These are phyloP conservation scores for Luffa acutangula DNA, from an alignment of 306 rosid species.

Conservation along the genomic window DNA sequence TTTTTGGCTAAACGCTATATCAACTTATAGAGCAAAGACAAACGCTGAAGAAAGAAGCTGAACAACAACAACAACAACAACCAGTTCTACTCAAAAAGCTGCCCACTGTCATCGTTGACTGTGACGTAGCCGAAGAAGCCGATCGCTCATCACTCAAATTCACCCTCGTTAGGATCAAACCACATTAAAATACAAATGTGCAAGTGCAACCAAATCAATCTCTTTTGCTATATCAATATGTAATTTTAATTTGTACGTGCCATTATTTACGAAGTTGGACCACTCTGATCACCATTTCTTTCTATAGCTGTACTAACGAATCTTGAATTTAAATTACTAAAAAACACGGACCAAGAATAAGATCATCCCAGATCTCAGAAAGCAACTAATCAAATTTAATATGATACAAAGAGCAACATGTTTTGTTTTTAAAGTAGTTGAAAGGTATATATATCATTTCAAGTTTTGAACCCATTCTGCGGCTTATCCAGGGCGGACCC, in stretches of 20 bases:
- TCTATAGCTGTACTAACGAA: not conserved
- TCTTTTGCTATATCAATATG: not conserved
- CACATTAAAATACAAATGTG: not conserved
- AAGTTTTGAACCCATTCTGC: not conserved
- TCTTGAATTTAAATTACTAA: not conserved
- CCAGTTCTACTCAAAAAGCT: not conserved
- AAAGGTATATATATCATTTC: not conserved
- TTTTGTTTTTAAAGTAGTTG: too few relatives aligned
- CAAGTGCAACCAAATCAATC: too few relatives aligned
- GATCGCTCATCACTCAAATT: not conserved
- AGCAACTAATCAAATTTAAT: not conserved
- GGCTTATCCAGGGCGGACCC: not conserved
- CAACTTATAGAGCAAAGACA: conserved; percentile 21
- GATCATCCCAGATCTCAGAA: not conserved
- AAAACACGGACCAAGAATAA: not conserved
- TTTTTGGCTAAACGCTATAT: conserved; percentile 15
- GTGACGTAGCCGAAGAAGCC: not conserved
- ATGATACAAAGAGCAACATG: not conserved
- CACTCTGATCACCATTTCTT: not conserved
- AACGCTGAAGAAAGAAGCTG: conserved; percentile 19
- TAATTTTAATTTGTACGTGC: not conserved
- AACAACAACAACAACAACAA: conserved; percentile 13
- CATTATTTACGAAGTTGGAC: not conserved
- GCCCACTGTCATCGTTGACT: conserved; percentile 20
- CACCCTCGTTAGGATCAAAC: not conserved